Conservation (phyloP, 768 basidiomycete species). For the Serendipita sp. region DNA sequence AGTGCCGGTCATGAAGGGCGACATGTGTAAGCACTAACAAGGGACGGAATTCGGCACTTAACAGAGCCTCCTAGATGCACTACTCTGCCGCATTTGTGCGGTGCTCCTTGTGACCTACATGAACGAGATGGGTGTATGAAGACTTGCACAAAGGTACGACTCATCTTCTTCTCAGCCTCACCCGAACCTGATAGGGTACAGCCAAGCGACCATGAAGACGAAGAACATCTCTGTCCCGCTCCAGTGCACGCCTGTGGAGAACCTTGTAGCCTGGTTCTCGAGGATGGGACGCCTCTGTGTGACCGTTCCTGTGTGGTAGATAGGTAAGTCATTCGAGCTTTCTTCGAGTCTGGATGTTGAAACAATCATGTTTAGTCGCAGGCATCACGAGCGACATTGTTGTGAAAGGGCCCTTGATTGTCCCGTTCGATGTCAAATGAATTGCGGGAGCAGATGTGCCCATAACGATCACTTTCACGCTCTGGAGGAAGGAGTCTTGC, state of each 20-base stretch:
- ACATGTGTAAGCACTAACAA: constrained; percentile 31
- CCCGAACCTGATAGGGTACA: constrained; percentile 14
- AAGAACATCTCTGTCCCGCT: constrained; percentile 39
- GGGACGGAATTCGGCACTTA: background rate
- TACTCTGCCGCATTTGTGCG: constrained; percentile 37
- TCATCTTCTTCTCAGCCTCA: background rate
- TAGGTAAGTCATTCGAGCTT: background rate
- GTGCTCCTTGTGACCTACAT: constrained; percentile 31
- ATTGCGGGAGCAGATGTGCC: constrained; percentile 39
- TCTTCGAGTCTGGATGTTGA: background rate
- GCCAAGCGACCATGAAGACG: constrained; percentile 33
- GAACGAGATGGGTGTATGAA: constrained; percentile 36
- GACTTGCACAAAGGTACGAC: constrained; percentile 34
- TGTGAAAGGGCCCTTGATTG: constrained; percentile 36
- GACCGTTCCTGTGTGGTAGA: background rate
- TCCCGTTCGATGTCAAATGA: constrained; percentile 36
- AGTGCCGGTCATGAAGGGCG: constrained; percentile 43
- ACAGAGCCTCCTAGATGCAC: constrained; percentile 29
- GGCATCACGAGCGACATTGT: constrained; percentile 30
- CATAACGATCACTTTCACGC: constrained; percentile 37
- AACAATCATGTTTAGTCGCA: constrained; percentile 23
- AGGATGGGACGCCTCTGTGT: background rate
- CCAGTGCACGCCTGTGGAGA: constrained; percentile 39
- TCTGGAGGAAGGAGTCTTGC: constrained; percentile 24
- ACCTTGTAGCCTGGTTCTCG: constrained; percentile 9